Conservation (phyloP, 805 yeast genomes). For the Pichia ethanolica region DNA sequence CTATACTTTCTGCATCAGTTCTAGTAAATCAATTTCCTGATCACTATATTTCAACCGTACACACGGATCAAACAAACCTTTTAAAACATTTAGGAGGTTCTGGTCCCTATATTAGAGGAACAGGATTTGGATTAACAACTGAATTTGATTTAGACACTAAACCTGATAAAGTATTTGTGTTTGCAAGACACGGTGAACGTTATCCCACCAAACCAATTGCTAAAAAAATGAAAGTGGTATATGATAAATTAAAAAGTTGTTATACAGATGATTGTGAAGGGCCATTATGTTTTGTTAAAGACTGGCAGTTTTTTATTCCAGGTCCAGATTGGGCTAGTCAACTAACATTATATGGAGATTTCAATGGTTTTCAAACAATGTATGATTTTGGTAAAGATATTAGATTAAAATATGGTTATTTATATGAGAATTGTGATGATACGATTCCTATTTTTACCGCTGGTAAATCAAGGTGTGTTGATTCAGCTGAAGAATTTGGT, state of each 20-base stretch:
- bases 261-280: conserved; percentile 34
- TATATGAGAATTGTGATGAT: conserved; percentile 27
- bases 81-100: conserved; percentile 40
- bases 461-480: conserved; percentile 47
- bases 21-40: background rate
- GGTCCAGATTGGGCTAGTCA: conserved; percentile 28
- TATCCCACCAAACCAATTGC: conserved; percentile 46
- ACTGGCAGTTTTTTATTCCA: conserved; percentile 41
- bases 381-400: conserved; percentile 41
- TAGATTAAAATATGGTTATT: conserved; percentile 40
- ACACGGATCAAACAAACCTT: conserved; percentile 38
- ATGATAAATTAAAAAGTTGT: conserved; percentile 28
- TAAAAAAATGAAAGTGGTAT: conserved; percentile 17
- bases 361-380: conserved; percentile 46
- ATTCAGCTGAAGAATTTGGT: conserved; percentile 49
- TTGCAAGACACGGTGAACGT: conserved; percentile 77
- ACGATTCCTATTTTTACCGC: conserved; percentile 47
- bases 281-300: conserved; percentile 46
- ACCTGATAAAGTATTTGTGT: conserved; percentile 60
- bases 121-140: conserved; percentile 49
- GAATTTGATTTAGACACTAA: background rate
- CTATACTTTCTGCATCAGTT: background rate
- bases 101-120: conserved; percentile 47
- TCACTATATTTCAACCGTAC: conserved; percentile 1
- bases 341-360: conserved; percentile 45